Evolutionary conservation across 768 basidiomycete species (phyloP).

Genomic region (Xanthoconium purpureum): DNA sequence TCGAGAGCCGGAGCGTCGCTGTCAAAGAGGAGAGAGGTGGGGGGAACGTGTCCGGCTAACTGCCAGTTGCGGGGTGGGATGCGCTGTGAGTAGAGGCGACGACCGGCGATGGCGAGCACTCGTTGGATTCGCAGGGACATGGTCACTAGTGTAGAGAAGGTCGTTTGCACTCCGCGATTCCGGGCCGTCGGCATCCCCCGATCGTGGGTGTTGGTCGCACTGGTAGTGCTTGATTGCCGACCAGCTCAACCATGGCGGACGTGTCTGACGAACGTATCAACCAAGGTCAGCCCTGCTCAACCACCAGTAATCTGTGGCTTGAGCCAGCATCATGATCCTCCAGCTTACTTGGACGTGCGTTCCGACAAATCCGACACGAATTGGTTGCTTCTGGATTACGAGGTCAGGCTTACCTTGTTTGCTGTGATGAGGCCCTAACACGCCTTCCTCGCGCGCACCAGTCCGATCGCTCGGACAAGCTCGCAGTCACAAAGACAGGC

Average conservation of each 20-base stretch:
- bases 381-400: conserved; percentile 90
- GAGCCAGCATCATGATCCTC: conserved; percentile 10
- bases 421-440: conserved; percentile 13
- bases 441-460: conserved; percentile 28
- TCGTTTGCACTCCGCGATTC: conserved; percentile 20
- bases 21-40: conserved; percentile 29
- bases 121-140: conserved; percentile 19
- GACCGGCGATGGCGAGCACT: conserved; percentile 6
- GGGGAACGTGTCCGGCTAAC: conserved; percentile 31
- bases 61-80: conserved; percentile 30
- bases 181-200: conserved; percentile 23
- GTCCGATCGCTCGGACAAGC: conserved; percentile 78
- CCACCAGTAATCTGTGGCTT: conserved; percentile 7
- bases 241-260: conserved; percentile 61
- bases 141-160: neutral
- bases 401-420: conserved; percentile 40
- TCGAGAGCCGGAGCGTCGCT: conserved; percentile 16
- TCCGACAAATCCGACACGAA: conserved; percentile 82
- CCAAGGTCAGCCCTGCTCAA: conserved; percentile 50
- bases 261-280: conserved; percentile 68
- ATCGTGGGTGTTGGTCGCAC: neutral
- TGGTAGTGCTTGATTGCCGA: too few relatives aligned
- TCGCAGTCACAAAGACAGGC: conserved; percentile 75
- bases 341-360: conserved; percentile 88
- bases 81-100: conserved; percentile 27